Percentiles rank a stretch among this genome's conserved stretches.
Conservation (phyloP, 1,284 basidiomycete species). For the Mixia osmundae region DNA sequence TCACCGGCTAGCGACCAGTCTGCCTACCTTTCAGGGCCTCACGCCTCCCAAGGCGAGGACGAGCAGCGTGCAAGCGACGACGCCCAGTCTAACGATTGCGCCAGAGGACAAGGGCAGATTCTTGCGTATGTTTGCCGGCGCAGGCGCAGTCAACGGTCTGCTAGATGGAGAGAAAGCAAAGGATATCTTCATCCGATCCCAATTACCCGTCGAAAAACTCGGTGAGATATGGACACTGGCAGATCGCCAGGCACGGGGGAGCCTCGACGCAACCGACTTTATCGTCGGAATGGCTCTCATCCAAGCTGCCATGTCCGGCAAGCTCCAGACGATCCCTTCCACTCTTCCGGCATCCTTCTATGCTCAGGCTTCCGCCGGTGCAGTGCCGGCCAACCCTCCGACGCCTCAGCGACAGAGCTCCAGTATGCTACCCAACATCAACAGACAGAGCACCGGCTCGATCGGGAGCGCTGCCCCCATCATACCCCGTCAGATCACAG, state of each 20-base stretch:
- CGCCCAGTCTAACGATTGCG: slow-evolving; percentile 26
- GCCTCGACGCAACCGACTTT: slow-evolving; percentile 77
- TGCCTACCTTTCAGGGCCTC: slow-evolving; percentile 53
- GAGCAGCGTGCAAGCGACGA: background rate
- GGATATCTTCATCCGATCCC: slow-evolving; percentile 80
- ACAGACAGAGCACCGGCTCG: too few relatives aligned
- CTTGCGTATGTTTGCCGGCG: slow-evolving; percentile 45
- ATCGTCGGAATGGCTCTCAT: slow-evolving; percentile 81
- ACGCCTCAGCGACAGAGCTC: too few relatives aligned
- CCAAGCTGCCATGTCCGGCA: slow-evolving; percentile 65
- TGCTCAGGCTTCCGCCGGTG: slow-evolving; percentile 48
- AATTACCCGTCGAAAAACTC: slow-evolving; percentile 67
- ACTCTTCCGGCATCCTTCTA: slow-evolving; percentile 72
- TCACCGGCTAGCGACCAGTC: slow-evolving; percentile 41
- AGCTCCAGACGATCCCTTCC: slow-evolving; percentile 47
- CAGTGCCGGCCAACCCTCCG: too few relatives aligned
- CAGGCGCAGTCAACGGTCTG: slow-evolving; percentile 48
- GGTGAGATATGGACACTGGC: slow-evolving; percentile 90
- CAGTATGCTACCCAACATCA: too few relatives aligned
- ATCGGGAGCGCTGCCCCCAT: too few relatives aligned
- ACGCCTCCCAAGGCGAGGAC: background rate
- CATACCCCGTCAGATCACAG: too few relatives aligned
- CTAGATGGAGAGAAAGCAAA: slow-evolving; percentile 67
- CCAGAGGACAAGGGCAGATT: slow-evolving; percentile 63
- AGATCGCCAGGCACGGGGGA: slow-evolving; percentile 77